A percentile compares a stretch with the other conserved stretches of the same genome.
These are phyloP conservation scores for Geotrichum candidum DNA, from an alignment of 1,139 yeast genomes.

Conservation along the genomic window DNA sequence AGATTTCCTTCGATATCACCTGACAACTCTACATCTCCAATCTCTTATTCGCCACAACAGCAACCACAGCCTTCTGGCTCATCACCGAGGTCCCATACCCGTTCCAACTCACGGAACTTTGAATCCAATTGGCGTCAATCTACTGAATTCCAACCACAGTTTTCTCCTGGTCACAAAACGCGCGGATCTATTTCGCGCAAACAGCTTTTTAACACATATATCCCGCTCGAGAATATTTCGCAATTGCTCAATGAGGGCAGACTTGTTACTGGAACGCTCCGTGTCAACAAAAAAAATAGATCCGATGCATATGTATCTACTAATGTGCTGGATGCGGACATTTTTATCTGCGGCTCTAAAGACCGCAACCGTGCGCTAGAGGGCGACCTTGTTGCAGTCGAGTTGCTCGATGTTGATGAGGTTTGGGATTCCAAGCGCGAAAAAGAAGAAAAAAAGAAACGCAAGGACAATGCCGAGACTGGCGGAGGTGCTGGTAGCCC, in stretches of 20 bases:
- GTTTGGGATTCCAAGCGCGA: conserved; percentile 96
- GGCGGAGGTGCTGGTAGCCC: conserved; percentile 18
- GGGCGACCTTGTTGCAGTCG: conserved; percentile 94
- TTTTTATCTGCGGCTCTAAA: conserved; percentile 96
- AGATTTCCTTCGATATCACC: conserved; percentile 40
- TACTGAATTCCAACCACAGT: conserved; percentile 23
- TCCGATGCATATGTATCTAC: conserved; percentile 96
- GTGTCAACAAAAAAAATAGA: conserved; percentile 92
- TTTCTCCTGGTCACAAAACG: conserved; percentile 27
- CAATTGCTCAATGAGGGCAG: conserved; percentile 83
- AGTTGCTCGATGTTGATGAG: conserved; percentile 86
- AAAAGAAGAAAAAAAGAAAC: conserved; percentile 92
- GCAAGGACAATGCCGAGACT: conserved; percentile 45
- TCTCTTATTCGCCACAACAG: not conserved
- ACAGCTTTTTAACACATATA: conserved; percentile 88
- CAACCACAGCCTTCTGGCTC: conserved; percentile 9
- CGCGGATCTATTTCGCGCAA: conserved; percentile 44
- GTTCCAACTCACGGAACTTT: conserved; percentile 48
- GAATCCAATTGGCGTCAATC: conserved; percentile 38
- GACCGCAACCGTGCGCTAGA: conserved; percentile 96
- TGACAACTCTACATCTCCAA: conserved; percentile 10
- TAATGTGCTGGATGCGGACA: conserved; percentile 92
- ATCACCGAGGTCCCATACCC: conserved; percentile 33
- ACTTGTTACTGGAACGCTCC: conserved; percentile 81
- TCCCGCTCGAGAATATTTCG: conserved; percentile 89